Conservation (phyloP, 1,139 yeast genomes). For the Candida sp. region DNA sequence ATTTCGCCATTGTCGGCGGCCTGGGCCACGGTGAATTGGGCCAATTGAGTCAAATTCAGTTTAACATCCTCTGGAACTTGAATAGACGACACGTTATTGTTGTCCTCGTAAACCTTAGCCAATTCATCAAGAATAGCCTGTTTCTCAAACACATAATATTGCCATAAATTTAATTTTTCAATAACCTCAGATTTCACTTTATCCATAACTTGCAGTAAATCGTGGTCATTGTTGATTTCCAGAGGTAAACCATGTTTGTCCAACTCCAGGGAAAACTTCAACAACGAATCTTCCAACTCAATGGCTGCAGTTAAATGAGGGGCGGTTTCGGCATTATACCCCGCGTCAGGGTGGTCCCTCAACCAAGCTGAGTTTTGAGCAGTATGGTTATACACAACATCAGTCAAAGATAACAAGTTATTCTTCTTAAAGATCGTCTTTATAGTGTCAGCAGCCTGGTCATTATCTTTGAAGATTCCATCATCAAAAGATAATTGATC, state of each 20-base stretch:
- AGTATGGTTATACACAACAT: constrained; percentile 93
- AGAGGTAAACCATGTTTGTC: constrained; percentile 59
- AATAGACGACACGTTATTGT: constrained; percentile 17
- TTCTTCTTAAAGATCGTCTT: constrained; percentile 49
- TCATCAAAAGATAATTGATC: constrained; percentile 85
- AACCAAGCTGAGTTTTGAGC: constrained; percentile 90
- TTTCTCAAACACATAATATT: constrained; percentile 73
- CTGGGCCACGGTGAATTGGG: constrained; percentile 46
- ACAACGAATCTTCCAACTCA: constrained; percentile 68
- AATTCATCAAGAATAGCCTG: constrained; percentile 27
- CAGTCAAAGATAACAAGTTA: constrained; percentile 75
- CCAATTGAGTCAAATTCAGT: constrained; percentile 36
- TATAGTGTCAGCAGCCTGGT: constrained; percentile 25
- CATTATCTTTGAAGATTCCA: constrained; percentile 46
- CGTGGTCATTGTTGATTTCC: constrained; percentile 43
- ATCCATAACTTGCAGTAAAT: constrained; percentile 56
- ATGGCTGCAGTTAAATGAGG: constrained; percentile 86
- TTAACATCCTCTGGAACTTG: constrained; percentile 30
- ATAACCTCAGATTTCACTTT: constrained; percentile 70
- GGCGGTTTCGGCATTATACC: constrained; percentile 82
- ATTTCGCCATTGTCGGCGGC: constrained; percentile 25
- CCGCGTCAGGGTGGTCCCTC: constrained; percentile 82
- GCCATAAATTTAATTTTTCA: constrained; percentile 74
- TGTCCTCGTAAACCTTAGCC: constrained; percentile 37
- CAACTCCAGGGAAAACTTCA: constrained; percentile 60